phyloP scores from a whole-genome alignment of 2,329 filamentous ascomycete genomes.

The Aspergillus glaucus region DNA sequence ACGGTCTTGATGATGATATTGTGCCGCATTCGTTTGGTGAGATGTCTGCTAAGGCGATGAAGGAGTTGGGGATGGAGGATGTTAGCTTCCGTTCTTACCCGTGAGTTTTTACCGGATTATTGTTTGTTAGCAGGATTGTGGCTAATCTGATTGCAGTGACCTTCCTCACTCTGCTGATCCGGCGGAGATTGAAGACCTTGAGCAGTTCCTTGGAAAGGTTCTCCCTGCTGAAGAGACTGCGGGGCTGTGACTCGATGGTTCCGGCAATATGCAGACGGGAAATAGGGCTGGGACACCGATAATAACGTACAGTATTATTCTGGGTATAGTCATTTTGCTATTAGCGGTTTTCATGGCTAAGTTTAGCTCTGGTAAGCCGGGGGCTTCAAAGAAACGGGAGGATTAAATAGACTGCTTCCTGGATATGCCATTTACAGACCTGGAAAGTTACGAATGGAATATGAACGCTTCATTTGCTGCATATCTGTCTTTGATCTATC shows the following conservation, averaged over 20 bases:
- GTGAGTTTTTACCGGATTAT: conserved; percentile 43
- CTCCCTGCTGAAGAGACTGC: conserved; percentile 43
- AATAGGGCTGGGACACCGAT: conserved; percentile 3
- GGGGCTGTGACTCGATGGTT: conserved; percentile 30
- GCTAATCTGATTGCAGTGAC: conserved; percentile 40
- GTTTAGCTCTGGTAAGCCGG: conserved; percentile 4
- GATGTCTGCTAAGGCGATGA: conserved; percentile 60
- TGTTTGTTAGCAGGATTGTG: conserved; percentile 4
- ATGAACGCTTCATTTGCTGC: too few species aligned
- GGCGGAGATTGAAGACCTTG: conserved; percentile 76
- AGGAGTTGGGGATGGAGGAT: conserved; percentile 59
- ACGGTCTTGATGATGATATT: conserved; percentile 71
- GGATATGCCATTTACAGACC: too few species aligned
- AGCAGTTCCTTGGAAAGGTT: conserved; percentile 52
- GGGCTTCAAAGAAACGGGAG: conserved; percentile 3
- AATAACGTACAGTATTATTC: conserved; percentile 11
- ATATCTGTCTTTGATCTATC: too few species aligned
- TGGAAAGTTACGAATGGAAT: too few species aligned
- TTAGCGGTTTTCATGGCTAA: conserved; percentile 17
- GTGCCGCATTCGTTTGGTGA: conserved; percentile 65
- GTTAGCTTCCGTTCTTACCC: conserved; percentile 70
- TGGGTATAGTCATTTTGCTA: conserved; percentile 21
- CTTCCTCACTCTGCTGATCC: conserved; percentile 71
- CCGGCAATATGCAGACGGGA: background rate
- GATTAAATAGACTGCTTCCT: too few species aligned